Evolutionary conservation across 768 basidiomycete genomes (phyloP).

Genomic region (Tricholoma sp.): DNA sequence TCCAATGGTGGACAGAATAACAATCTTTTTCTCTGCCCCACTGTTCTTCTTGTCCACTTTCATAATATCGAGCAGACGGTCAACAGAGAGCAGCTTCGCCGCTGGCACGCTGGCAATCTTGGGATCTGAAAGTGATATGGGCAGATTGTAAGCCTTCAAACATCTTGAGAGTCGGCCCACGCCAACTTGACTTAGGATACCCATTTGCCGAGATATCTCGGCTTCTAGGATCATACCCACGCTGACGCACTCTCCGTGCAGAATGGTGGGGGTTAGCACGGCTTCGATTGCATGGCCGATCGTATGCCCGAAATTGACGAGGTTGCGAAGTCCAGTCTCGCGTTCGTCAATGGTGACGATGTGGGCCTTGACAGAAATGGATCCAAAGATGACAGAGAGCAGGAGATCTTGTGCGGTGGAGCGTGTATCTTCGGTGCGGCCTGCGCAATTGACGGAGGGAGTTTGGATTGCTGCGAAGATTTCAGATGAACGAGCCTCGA

Average conservation of each 20-base stretch:
- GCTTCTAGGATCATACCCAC: conserved; percentile 97
- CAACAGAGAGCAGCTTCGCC: conserved; percentile 68
- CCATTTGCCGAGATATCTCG: conserved; percentile 85
- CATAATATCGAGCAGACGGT: conserved; percentile 89
- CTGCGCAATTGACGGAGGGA: conserved; percentile 53
- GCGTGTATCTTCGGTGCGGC: conserved; percentile 58
- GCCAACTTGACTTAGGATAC: conserved; percentile 84
- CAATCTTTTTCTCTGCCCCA: conserved; percentile 88
- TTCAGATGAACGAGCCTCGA: conserved; percentile 81
- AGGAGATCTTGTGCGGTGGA: conserved; percentile 77
- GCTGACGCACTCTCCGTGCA: conserved; percentile 95
- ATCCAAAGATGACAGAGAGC: conserved; percentile 86
- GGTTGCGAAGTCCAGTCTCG: conserved; percentile 94
- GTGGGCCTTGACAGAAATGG: conserved; percentile 92
- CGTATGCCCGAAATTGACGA: conserved; percentile 98
- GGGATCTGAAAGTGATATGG: conserved; percentile 75
- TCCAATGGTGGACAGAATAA: conserved; percentile 86
- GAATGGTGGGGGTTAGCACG: conserved; percentile 84
- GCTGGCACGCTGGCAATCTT: conserved; percentile 68
- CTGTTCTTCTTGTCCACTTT: conserved; percentile 97
- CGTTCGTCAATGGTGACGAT: conserved; percentile 97
- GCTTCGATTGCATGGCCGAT: conserved; percentile 99
- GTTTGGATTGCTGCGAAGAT: conserved; percentile 84
- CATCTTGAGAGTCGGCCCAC: conserved; percentile 86
- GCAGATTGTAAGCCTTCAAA: conserved; percentile 88